Base-by-base conservation (phyloP, 805 yeast species). In the Alloascoidea hylecoeti region DNA sequence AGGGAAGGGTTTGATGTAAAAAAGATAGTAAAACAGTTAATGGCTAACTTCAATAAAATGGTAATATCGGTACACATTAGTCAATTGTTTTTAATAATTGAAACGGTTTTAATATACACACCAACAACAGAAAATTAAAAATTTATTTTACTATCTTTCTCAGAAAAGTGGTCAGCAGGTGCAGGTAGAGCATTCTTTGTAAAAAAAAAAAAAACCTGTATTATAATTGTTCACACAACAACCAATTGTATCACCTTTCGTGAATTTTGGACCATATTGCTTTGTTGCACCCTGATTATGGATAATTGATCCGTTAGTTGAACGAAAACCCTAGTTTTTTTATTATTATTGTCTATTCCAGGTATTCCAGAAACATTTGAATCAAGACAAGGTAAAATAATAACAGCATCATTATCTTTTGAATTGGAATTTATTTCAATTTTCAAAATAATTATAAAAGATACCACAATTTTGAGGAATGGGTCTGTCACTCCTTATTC, bases 101-200 rank as follows among this genome's bases (percentile, higher is more conserved):
- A n/a, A n/a, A n/a, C n/a, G n/a, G n/a, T n/a, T n/a, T n/a, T n/a
- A n/a, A n/a, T n/a, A n/a, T n/a, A n/a, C n/a, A n/a, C n/a, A n/a
- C n/a, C n/a, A n/a, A n/a, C n/a, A n/a, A n/a, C n/a, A n/a, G n/a
- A n/a, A n/a, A n/a, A n/a, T n/a, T n/a, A n/a, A n/a, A n/a, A n/a
- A n/a, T n/a, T n/a, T n/a, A n/a, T n/a, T n/a, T n/a, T n/a, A n/a
- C n/a, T n/a, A n/a, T n/a, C n/a, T n/a, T n/a, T n/a, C n/a, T n/a
- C n/a, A n/a, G n/a, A n/a, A n/a, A n/a, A n/a, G n/a, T n/a, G n/a
- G n/a, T n/a, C n/a, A n/a, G n/a, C n/a, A n/a, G n/a, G n/a, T n/a
- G n/a, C n/a, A n/a, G 55, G 59, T 2, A 81, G 65, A 2, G 96
- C 96, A 56, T 88, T 86, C 52, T 81, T 78, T 0, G 96, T 86